Conservation (phyloP, 208 protist genomes). For the Leishmania amazonensis region DNA sequence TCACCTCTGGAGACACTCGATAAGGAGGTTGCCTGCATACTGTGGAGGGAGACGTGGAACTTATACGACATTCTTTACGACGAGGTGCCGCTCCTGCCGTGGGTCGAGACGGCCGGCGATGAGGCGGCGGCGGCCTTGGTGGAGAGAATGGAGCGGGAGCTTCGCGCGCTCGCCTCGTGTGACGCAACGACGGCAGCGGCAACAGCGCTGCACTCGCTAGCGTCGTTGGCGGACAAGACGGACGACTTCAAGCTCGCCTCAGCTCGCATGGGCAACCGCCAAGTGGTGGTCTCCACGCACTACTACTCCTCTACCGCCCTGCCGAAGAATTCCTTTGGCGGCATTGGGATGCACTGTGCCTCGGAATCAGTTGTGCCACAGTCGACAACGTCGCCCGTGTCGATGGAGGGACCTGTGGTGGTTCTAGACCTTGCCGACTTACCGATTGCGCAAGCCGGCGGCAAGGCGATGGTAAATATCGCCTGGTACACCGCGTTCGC, state of each 20-base stretch:
- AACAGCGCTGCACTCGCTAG: constrained; percentile 11
- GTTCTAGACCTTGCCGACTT: constrained; percentile 66
- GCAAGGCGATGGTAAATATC: constrained; percentile 32
- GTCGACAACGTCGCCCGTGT: not conserved
- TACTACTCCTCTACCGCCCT: constrained; percentile 43
- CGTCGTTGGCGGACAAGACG: constrained; percentile 6
- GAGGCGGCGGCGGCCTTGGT: constrained; percentile 2
- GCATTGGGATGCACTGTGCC: not conserved
- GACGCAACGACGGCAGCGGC: not conserved
- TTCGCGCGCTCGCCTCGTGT: not conserved
- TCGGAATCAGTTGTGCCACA: not conserved
- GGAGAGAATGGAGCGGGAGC: constrained; percentile 14
- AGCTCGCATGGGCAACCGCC: constrained; percentile 22
- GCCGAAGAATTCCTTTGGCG: constrained; percentile 8
- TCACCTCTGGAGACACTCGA: not conserved
- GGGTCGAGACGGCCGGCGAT: constrained; percentile 5
- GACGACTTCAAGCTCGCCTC: constrained; percentile 42
- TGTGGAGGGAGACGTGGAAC: constrained; percentile 90
- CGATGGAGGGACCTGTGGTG: constrained; percentile 24
- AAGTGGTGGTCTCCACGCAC: constrained; percentile 62
- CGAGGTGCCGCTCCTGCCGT: constrained; percentile 67
- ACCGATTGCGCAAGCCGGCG: constrained; percentile 24
- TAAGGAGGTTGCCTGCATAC: constrained; percentile 24
- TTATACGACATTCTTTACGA: constrained; percentile 86
- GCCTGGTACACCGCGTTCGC: constrained; percentile 74